A percentile compares a stretch with the other conserved stretches of the same genome.
phyloP scores from a whole-genome alignment of 2,329 filamentous ascomycete species.

The Ceratocystis cubensis region DNA sequence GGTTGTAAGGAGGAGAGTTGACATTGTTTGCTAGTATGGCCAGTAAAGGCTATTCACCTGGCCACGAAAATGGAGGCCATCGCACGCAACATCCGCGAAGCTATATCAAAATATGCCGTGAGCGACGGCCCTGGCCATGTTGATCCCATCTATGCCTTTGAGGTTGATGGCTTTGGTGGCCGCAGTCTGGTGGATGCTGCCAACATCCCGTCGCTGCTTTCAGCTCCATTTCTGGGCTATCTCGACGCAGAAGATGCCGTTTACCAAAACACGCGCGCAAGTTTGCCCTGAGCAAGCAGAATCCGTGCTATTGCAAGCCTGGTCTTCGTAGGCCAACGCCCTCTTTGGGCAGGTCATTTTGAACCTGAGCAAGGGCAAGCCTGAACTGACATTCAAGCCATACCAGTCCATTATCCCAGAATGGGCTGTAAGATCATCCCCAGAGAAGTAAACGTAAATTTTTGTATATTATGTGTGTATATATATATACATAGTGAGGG shows the following conservation, averaged over 20 bases:
- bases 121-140: slow-evolving; percentile 37
- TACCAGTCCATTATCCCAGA: slow-evolving; percentile 30
- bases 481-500: background rate
- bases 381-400: slow-evolving; percentile 44
- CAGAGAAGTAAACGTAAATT: background rate
- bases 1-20: no score
- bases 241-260: slow-evolving; percentile 45
- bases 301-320: slow-evolving; percentile 60
- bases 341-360: slow-evolving; percentile 59
- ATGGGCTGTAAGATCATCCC: background rate
- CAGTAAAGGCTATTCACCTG: slow-evolving; percentile 24
- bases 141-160: slow-evolving; percentile 57
- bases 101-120: slow-evolving; percentile 59
- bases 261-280: slow-evolving; percentile 65
- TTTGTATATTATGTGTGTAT: background rate
- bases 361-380: slow-evolving; percentile 35
- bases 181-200: slow-evolving; percentile 58
- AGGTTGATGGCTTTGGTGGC: slow-evolving; percentile 62
- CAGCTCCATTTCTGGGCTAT: slow-evolving; percentile 52
- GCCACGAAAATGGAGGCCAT: slow-evolving; percentile 43
- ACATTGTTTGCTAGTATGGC: no score
- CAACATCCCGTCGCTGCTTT: slow-evolving; percentile 55
- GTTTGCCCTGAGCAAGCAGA: slow-evolving; percentile 62
- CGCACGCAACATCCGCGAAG: slow-evolving; percentile 50
- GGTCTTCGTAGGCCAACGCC: slow-evolving; percentile 76